Evolutionary conservation across 805 yeast genomes (phyloP), one percentile per base, ranked within the genome.

Genomic region (Ogataea siamensis): DNA sequence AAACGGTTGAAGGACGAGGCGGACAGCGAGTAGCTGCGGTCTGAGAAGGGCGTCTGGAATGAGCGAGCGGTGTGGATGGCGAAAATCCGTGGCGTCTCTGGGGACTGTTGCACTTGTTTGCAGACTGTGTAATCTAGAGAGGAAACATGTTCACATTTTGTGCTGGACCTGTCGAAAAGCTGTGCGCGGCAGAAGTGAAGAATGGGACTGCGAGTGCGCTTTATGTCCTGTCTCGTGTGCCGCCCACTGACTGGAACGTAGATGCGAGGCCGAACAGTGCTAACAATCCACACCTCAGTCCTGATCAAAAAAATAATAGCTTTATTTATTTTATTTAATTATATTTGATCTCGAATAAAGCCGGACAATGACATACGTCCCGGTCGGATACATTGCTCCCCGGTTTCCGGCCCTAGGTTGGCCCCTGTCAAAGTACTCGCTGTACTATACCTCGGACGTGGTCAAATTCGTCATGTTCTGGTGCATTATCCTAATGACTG

Each of bases 401-500:
- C 39, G 52, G 11, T 91, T 89, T 53, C 98, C 98, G 4, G 80
- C 94, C 3, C 60, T 91, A 20, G 72, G 69, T 53, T 82, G 88
- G 84, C 95, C 95, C 0, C 48, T 76, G 23, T 60, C 64, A 19
- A 52, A 70, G 5, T 71, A 87, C 23, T 78, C 72, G 47, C 72
- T 91, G 4, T 91, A 86, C 63, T 75, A 78, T 51, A 64, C 80
- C 2, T 47, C 57, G 12, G 96, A 87, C 51, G 76, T 91, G 11
- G 89, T 95, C 93, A 63, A 61, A 47, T 91, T 86, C 68, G 86
- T 96, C 0, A 68, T 87, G 7, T 73, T 65, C 50, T 91, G 99
- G 98, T 72, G 83, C 10, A 50, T 91, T 32, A 80, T 88, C 7
- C 63, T 86, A 47, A 82, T 76, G 57, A 67, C 68, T 1, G 77